phyloP scores from a whole-genome alignment of 768 basidiomycete species.

The Tricholoma sp. region DNA sequence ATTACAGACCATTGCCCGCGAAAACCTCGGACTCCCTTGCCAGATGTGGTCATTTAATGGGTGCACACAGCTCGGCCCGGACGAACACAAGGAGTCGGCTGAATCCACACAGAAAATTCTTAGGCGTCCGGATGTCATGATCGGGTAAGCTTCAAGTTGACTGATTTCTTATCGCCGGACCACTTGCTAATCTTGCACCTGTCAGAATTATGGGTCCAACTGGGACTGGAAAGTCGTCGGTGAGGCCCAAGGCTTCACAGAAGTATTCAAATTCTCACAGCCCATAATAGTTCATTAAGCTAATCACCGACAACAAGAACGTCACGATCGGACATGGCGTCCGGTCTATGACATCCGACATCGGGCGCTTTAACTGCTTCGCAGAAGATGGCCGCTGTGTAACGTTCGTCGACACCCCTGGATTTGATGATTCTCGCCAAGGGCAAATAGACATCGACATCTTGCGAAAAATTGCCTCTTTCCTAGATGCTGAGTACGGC shows the following conservation, averaged over 20 bases:
- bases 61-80: too few species aligned
- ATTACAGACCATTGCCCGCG: neutral
- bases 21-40: neutral
- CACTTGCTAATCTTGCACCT: too few species aligned
- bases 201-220: neutral
- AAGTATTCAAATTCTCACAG: neutral
- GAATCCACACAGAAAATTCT: too few species aligned
- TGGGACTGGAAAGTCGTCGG: neutral
- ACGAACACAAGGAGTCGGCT: too few species aligned
- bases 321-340: neutral
- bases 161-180: too few species aligned
- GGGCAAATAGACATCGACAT: slow-evolving; percentile 14
- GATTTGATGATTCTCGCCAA: slow-evolving; percentile 33
- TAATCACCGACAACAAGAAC: neutral
- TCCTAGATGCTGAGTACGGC: slow-evolving; percentile 22
- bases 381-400: neutral
- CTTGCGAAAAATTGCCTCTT: neutral
- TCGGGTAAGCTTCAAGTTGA: too few species aligned
- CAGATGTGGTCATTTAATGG: neutral
- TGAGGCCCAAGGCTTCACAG: neutral
- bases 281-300: neutral
- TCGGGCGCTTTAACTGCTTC: neutral
- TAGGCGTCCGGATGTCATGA: too few species aligned
- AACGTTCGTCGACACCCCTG: slow-evolving; percentile 35
- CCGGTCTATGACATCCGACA: neutral